Conservation (phyloP, 305 asterid genomes). For the Lippia alba region DNA sequence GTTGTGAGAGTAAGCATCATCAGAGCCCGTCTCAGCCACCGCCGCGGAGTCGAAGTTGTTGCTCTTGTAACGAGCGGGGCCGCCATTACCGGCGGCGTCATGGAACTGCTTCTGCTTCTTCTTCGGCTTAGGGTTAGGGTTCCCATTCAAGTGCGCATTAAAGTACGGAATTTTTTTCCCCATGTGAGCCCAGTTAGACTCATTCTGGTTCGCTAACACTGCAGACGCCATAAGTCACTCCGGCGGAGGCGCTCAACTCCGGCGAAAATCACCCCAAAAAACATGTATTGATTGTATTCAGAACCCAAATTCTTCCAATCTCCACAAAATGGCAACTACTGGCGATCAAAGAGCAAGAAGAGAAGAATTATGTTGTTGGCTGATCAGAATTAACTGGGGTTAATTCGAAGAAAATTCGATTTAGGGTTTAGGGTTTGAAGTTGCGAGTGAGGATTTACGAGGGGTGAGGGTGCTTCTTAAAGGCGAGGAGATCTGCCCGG, state of each 20-base stretch:
- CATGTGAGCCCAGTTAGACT: conserved; percentile 79
- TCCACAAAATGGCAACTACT: conserved; percentile 17
- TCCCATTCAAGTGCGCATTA: conserved; percentile 49
- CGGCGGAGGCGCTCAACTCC: conserved; percentile 43
- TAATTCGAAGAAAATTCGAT: background rate
- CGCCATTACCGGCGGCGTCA: conserved; percentile 39
- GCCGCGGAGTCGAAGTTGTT: conserved; percentile 47
- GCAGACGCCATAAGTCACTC: conserved; percentile 76
- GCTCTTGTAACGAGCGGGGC: conserved; percentile 37
- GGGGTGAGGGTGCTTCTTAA: conserved; percentile 63
- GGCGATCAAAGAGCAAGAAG: background rate
- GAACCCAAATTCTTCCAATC: conserved; percentile 8
- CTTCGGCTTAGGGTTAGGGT: conserved; percentile 82
- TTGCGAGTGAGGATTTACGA: conserved; percentile 62
- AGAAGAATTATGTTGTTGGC: background rate
- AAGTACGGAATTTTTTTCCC: conserved; percentile 72
- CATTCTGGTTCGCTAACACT: conserved; percentile 74
- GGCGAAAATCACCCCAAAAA: conserved; percentile 41
- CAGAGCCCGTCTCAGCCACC: conserved; percentile 80
- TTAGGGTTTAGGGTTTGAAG: conserved; percentile 55
- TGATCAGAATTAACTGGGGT: background rate
- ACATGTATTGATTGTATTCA: conserved; percentile 61
- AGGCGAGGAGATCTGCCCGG: conserved; percentile 89
- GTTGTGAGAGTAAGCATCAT: conserved; percentile 85
- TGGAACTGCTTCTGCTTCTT: conserved; percentile 68